These are phyloP conservation scores for Diatrype stigma DNA, from an alignment of 2,329 filamentous ascomycete genomes.

Conservation along the genomic window DNA sequence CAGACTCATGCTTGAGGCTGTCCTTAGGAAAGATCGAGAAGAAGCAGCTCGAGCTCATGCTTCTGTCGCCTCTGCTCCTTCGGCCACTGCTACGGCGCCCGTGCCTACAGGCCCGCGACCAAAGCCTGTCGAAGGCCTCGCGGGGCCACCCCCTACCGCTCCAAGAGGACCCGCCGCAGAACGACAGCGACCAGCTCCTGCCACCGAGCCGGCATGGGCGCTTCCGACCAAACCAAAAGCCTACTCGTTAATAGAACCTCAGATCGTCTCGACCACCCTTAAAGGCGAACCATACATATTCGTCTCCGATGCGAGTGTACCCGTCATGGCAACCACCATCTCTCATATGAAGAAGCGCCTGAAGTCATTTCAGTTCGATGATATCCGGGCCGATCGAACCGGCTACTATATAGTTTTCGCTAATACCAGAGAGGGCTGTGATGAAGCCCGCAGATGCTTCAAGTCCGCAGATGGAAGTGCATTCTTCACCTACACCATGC, in stretches of 20 bases:
- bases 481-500: slow-evolving; percentile 88
- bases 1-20: slow-evolving; percentile 69
- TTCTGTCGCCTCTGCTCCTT: slow-evolving; percentile 3
- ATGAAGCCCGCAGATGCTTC: slow-evolving; percentile 78
- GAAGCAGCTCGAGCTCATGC: slow-evolving; percentile 39
- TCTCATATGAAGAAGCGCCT: slow-evolving; percentile 87
- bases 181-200: slow-evolving; percentile 31
- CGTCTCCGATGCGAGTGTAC: slow-evolving; percentile 80
- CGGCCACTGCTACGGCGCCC: slow-evolving; percentile 17
- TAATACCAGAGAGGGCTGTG: slow-evolving; percentile 69
- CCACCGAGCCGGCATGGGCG: slow-evolving; percentile 32
- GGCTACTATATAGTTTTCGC: slow-evolving; percentile 94
- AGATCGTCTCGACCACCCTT: slow-evolving; percentile 64
- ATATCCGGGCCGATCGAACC: slow-evolving; percentile 76
- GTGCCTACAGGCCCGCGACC: slow-evolving; percentile 24
- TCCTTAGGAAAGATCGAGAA: slow-evolving; percentile 65
- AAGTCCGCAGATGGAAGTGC: slow-evolving; percentile 72
- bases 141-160: slow-evolving; percentile 73
- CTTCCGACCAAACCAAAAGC: slow-evolving; percentile 42
- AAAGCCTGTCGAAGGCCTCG: slow-evolving; percentile 38
- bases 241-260: slow-evolving; percentile 58
- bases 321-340: slow-evolving; percentile 79
- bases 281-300: slow-evolving; percentile 85
- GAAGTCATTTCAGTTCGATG: slow-evolving; percentile 75
- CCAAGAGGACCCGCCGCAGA: slow-evolving; percentile 76